phyloP scores from a whole-genome alignment of 768 basidiomycete genomes.

The Udeniomyces megalosporus region DNA sequence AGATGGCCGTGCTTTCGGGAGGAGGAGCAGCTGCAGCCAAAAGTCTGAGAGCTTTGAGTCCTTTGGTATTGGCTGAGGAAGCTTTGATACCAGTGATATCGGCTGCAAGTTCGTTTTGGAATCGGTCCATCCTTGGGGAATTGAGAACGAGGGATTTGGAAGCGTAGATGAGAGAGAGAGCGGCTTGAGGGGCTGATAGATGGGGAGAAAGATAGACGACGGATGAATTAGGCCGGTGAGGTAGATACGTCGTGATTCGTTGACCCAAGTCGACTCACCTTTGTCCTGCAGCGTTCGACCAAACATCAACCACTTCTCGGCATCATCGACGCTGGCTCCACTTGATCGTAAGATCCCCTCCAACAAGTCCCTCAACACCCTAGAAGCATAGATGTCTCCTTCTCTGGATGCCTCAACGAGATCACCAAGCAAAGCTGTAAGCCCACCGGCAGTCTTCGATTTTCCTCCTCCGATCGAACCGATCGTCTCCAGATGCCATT shows the following conservation, averaged over 20 bases:
- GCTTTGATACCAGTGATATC: constrained; percentile 50
- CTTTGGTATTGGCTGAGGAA: constrained; percentile 47
- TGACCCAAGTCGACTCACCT: no score
- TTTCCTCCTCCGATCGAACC: not conserved
- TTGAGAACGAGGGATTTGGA: constrained; percentile 50
- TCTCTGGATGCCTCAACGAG: constrained; percentile 27
- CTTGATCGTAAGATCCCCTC: constrained; percentile 39
- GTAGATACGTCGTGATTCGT: no score
- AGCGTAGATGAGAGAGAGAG: constrained; percentile 48
- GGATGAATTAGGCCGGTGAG: not conserved
- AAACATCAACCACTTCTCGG: constrained; percentile 60
- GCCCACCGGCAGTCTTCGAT: constrained; percentile 19
- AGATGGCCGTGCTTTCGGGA: constrained; percentile 59
- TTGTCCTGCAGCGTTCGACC: constrained; percentile 47
- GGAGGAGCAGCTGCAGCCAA: constrained; percentile 60
- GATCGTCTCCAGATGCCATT: constrained; percentile 38
- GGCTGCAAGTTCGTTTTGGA: constrained; percentile 82
- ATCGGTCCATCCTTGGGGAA: constrained; percentile 53
- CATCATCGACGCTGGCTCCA: constrained; percentile 46
- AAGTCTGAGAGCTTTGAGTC: constrained; percentile 50
- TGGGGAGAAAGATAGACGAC: not conserved
- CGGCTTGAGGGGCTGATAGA: constrained; percentile 50
- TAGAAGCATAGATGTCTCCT: constrained; percentile 37
- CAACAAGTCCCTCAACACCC: constrained; percentile 47
- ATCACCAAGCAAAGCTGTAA: constrained; percentile 20